Conservation (phyloP, 441 rosid genomes). For the Adansonia rubrostipa region DNA sequence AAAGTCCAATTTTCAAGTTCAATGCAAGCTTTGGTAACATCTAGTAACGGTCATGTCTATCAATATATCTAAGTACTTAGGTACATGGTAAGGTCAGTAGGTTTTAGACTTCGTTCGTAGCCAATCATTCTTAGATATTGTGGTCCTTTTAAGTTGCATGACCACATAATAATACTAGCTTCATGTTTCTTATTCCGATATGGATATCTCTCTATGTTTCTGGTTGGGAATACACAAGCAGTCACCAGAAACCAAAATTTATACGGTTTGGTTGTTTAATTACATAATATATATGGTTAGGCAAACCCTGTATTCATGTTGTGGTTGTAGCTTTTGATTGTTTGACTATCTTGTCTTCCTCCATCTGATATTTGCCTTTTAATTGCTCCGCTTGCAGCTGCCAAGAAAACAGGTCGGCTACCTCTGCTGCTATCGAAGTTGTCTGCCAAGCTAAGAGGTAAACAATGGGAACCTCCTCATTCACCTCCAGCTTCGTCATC, state of each 20-base stretch:
- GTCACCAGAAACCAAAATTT: background rate
- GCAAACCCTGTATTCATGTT: background rate
- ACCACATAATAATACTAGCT: background rate
- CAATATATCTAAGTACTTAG: background rate
- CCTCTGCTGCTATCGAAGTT: slow-evolving; percentile 51
- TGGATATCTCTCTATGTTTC: slow-evolving; percentile 5
- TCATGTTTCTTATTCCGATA: slow-evolving; percentile 11
- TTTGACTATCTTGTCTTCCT: slow-evolving; percentile 14
- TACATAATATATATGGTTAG: background rate
- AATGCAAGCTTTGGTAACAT: slow-evolving; percentile 16
- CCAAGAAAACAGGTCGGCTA: slow-evolving; percentile 46
- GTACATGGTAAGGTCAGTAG: background rate
- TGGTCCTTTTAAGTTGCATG: background rate
- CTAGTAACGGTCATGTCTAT: background rate
- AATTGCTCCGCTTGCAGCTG: slow-evolving; percentile 46
- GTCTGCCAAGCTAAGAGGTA: slow-evolving; percentile 69
- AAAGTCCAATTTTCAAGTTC: slow-evolving; percentile 4
- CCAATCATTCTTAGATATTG: slow-evolving; percentile 7
- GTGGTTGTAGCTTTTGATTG: background rate
- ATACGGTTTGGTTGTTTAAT: background rate
- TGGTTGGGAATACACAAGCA: background rate
- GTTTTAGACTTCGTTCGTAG: background rate
- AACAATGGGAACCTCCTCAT: slow-evolving; percentile 37
- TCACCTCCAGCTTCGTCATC: slow-evolving; percentile 41
- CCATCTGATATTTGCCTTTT: slow-evolving; percentile 29